Evolutionary conservation across 306 rosid species (phyloP), one percentile per base, ranked within the genome.

Genomic region (Cucurbita moschata): DNA sequence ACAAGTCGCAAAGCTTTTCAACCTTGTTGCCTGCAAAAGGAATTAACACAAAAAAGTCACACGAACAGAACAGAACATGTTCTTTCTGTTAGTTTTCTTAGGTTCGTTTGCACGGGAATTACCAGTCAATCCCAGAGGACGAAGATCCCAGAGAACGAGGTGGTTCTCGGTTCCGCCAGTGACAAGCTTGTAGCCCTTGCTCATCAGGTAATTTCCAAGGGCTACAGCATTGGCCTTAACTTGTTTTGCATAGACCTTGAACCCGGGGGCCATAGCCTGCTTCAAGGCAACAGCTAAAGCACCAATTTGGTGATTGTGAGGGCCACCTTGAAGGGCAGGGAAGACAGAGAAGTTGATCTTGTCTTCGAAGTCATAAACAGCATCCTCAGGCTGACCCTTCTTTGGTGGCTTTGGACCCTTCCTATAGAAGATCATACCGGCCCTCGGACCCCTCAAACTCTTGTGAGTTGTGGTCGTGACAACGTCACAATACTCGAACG

Each of bases 301-400:
- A 23, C 96, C 98, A 35, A 92, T 92, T 86, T 92, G 96, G 83
- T 90, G 98, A 74, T 92, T 92, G 80, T 92, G 98, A 76, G 98
- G 98, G 75, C 98, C 96, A 54, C 98, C 98, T 78, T 92, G 98
- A 67, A 90, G 98, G 72, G 98, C 82, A 3, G 98, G 98, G 83
- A 92, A 92, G 54, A 92, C 97, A 11, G 97, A 84, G 74, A 89
- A 92, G 86, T 92, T 92, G 84, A 89, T 86, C 80, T 89, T 92
- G 89, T 92, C 97, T 79, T 92, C 97, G 67, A 86, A 89, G 49
- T 89, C 96, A 47, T 92, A 90, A 21, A 83, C 90, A 6, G 96
- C 96, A 76, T 82, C 86, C 88, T 92, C 96, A 0, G 93, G 91
- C 79, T 92, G 96, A 62, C 96, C 96, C 83, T 92, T 90, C 90